phyloP scores from a whole-genome alignment of 1,284 basidiomycete genomes.

The Xanthoconium separans region DNA sequence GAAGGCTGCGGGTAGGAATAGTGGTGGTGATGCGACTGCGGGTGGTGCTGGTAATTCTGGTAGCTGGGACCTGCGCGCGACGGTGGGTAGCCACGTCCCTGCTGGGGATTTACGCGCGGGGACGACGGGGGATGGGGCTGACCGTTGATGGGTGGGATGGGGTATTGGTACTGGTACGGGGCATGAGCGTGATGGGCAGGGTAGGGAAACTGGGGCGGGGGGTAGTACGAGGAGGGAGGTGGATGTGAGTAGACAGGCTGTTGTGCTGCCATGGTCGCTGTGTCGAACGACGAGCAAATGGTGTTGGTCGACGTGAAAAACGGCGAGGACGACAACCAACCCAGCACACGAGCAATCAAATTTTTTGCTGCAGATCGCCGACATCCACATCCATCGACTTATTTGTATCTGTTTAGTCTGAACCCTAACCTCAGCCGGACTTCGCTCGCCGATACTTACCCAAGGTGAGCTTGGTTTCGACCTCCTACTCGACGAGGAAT shows the following conservation, averaged over 20 bases:
- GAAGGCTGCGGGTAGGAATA: slow-evolving; percentile 21
- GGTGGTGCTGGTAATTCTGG: slow-evolving; percentile 23
- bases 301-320: slow-evolving; percentile 11
- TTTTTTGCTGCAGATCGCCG: slow-evolving; percentile 32
- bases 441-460: too few species aligned
- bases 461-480: too few species aligned
- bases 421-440: neutral
- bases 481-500: too few species aligned
- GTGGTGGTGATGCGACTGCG: slow-evolving; percentile 10
- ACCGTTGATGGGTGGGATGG: slow-evolving; percentile 15
- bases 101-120: slow-evolving; percentile 10
- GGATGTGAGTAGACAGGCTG: slow-evolving; percentile 27
- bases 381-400: neutral
- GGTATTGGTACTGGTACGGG: slow-evolving; percentile 29
- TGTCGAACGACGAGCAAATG: slow-evolving; percentile 4
- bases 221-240: slow-evolving; percentile 22
- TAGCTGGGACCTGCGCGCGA: slow-evolving; percentile 19
- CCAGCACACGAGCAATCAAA: slow-evolving; percentile 17
- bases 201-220: too few species aligned
- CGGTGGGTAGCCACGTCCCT: slow-evolving; percentile 25
- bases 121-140: slow-evolving; percentile 12
- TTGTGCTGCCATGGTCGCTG: slow-evolving; percentile 22
- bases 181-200: neutral
- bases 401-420: neutral
- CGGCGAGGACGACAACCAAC: slow-evolving; percentile 7